These are phyloP conservation scores for Nemania sp. DNA, from an alignment of 2,329 filamentous ascomycete genomes.

Conservation along the genomic window DNA sequence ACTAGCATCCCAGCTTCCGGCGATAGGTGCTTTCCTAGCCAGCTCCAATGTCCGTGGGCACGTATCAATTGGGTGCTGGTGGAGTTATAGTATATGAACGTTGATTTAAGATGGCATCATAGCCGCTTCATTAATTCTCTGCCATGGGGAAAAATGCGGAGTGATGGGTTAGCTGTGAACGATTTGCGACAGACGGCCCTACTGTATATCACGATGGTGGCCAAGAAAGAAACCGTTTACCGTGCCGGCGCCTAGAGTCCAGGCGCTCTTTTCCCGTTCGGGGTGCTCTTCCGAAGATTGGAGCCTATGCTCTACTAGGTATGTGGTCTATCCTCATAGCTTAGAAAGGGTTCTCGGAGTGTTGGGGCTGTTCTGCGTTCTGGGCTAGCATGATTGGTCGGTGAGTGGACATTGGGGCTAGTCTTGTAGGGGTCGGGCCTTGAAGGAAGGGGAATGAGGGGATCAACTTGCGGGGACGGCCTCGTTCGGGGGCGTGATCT, in stretches of 20 bases:
- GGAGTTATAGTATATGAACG: constrained; percentile 6
- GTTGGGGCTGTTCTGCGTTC: constrained; percentile 3
- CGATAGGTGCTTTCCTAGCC: constrained; percentile 1
- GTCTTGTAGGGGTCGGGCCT: constrained; percentile 13
- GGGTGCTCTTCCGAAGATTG: constrained; percentile 14
- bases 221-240: constrained; percentile 16
- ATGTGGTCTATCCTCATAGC: constrained; percentile 4
- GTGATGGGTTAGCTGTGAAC: constrained; percentile 12
- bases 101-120: constrained; percentile 5
- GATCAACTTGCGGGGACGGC: constrained; percentile 26
- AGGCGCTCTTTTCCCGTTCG: constrained; percentile 8
- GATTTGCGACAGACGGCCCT: constrained; percentile 10
- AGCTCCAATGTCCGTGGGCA: constrained; percentile 1
- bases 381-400: constrained; percentile 4
- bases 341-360: constrained; percentile 11
- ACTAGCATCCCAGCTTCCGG: constrained; percentile 14
- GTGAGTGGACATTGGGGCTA: constrained; percentile 2
- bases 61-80: constrained; percentile 4
- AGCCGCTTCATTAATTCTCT: constrained; percentile 6
- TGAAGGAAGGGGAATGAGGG: constrained; percentile 12
- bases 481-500: constrained; percentile 2
- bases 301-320: neutral
- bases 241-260: constrained; percentile 11
- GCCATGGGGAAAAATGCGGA: constrained; percentile 3
- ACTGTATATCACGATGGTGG: constrained; percentile 11